A percentile compares a stretch with the other conserved stretches of the same genome.
phyloP scores from a whole-genome alignment of 2,329 filamentous ascomycete species.

The Cladorrhinum sp. region DNA sequence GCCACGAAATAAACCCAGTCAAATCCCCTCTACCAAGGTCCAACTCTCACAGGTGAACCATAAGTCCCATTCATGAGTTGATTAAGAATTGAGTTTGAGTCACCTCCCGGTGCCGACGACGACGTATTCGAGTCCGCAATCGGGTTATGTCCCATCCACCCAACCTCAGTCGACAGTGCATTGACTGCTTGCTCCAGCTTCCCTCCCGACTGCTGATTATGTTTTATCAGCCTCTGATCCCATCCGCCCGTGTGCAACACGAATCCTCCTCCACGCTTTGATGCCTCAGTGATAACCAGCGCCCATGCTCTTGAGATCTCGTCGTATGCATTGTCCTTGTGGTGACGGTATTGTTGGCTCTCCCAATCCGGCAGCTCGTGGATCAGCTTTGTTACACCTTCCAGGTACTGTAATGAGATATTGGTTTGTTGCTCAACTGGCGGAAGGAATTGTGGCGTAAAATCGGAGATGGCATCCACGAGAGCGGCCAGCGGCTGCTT shows the following conservation, averaged over 20 bases:
- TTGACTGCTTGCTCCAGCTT: conserved; percentile 77
- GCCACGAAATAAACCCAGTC: conserved; percentile 5
- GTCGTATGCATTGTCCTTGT: conserved; percentile 94
- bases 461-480: conserved; percentile 87
- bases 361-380: conserved; percentile 91
- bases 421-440: conserved; percentile 84
- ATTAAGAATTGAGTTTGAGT: conserved; percentile 57
- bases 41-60: conserved; percentile 58
- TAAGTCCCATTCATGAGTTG: conserved; percentile 61
- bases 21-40: conserved; percentile 50
- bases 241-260: conserved; percentile 85
- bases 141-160: conserved; percentile 64
- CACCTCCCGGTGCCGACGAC: conserved; percentile 38
- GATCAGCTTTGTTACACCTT: conserved; percentile 85
- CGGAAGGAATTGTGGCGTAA: conserved; percentile 91
- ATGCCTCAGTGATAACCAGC: conserved; percentile 82
- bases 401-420: conserved; percentile 79
- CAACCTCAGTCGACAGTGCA: conserved; percentile 69
- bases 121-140: conserved; percentile 26
- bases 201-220: conserved; percentile 82
- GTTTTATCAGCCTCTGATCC: conserved; percentile 82
- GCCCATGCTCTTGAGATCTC: conserved; percentile 94
- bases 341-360: conserved; percentile 79
- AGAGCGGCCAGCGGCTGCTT: conserved; percentile 75
- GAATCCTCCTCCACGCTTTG: conserved; percentile 87